phyloP scores from a whole-genome alignment of 2,329 filamentous ascomycete genomes.

The Escovopsis weberi region DNA sequence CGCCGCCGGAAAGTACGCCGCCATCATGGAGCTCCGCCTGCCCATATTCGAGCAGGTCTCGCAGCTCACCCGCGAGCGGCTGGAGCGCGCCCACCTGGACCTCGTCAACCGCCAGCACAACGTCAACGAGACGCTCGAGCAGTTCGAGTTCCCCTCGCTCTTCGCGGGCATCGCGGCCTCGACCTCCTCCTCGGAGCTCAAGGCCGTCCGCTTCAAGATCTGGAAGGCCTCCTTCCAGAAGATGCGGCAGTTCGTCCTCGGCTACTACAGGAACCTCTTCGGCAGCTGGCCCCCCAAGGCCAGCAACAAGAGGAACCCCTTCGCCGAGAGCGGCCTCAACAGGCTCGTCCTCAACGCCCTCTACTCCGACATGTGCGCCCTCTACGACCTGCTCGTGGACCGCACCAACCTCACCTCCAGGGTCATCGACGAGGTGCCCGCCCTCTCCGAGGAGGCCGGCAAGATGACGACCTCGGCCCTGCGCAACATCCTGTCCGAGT shows the following conservation, averaged over 20 bases:
- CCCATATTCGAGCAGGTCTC: conserved; percentile 59
- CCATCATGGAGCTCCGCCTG: conserved; percentile 51
- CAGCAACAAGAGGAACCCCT: conserved; percentile 78
- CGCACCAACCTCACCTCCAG: conserved; percentile 64
- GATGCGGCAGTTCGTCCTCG: conserved; percentile 59
- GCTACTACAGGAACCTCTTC: conserved; percentile 46
- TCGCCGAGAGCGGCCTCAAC: conserved; percentile 77
- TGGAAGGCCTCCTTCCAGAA: conserved; percentile 66
- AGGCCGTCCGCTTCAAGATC: conserved; percentile 63
- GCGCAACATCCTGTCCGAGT: conserved; percentile 70
- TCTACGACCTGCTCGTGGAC: conserved; percentile 85
- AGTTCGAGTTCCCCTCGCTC: conserved; percentile 82
- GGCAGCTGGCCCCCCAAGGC: conserved; percentile 82
- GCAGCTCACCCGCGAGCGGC: conserved; percentile 55
- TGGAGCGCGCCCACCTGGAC: conserved; percentile 72
- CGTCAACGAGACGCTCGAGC: conserved; percentile 58
- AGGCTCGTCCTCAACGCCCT: conserved; percentile 66
- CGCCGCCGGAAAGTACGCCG: conserved; percentile 71
- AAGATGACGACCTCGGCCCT: conserved; percentile 55
- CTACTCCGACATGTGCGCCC: conserved; percentile 70
- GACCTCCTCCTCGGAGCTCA: conserved; percentile 61
- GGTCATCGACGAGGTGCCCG: conserved; percentile 51
- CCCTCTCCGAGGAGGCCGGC: conserved; percentile 38
- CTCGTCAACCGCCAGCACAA: conserved; percentile 57
- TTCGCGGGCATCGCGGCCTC: conserved; percentile 83